phyloP scores from a whole-genome alignment of 129 eudicot species.

The Saussurea involucrata region DNA sequence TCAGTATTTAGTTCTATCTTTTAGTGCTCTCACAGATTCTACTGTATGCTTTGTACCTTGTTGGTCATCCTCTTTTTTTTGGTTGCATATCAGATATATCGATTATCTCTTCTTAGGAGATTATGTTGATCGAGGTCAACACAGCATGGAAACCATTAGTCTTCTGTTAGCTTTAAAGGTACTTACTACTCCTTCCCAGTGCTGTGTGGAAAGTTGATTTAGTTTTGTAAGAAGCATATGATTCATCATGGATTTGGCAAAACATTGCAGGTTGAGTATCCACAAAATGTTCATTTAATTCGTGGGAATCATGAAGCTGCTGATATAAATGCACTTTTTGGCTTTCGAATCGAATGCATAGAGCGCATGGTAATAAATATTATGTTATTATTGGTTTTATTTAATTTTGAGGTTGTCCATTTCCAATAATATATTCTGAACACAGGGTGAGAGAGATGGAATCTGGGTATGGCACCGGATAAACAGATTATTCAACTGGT shows the following conservation, averaged over 20 bases:
- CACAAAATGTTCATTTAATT: conserved; percentile 84
- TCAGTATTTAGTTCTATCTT: not conserved
- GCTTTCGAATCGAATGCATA: conserved; percentile 97
- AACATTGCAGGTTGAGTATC: conserved; percentile 79
- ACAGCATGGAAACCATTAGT: conserved; percentile 93
- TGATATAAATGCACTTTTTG: conserved; percentile 98
- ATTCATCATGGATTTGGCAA: conserved; percentile 7
- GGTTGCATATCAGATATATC: conserved; percentile 61
- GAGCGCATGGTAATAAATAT: conserved; percentile 85
- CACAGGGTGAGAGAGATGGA: conserved; percentile 99
- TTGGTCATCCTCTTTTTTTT: conserved; percentile 30
- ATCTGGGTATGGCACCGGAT: conserved; percentile 97
- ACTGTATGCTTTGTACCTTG: not conserved
- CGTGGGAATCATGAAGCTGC: conserved; percentile 99
- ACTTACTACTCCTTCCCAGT: conserved; percentile 8
- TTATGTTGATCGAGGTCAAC: conserved; percentile 98
- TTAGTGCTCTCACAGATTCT: not conserved
- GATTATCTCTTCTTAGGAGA: conserved; percentile 99
- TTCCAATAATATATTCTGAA: conserved; percentile 12
- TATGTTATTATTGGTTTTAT: not conserved
- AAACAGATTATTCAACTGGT: conserved; percentile 95
- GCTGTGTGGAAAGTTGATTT: not conserved
- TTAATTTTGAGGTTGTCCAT: not conserved
- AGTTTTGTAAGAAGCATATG: not conserved
- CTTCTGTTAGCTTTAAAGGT: conserved; percentile 97